Evolutionary conservation across 176 grass and related monocot genomes (phyloP).

Genomic region (Aegilops bicornis): DNA sequence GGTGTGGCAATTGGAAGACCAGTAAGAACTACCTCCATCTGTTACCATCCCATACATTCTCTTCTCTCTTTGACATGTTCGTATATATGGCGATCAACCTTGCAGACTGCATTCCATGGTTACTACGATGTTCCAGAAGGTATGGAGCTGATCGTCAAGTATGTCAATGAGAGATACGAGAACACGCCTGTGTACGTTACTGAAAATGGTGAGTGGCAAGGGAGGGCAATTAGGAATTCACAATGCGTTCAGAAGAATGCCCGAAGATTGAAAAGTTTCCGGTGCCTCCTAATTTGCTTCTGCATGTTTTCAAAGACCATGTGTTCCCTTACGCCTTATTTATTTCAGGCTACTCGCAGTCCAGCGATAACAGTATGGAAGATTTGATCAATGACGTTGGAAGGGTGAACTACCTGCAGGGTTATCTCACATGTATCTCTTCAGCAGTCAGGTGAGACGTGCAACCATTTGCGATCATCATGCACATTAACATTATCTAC

Average conservation of each 20-base stretch:
- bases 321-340: neutral
- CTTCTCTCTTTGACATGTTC: neutral
- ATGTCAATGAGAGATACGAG: neutral
- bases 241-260: neutral
- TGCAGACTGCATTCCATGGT: slow-evolving; percentile 33
- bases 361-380: neutral
- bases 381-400: slow-evolving; percentile 31
- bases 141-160: neutral
- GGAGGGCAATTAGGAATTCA: neutral
- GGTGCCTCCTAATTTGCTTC: neutral
- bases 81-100: neutral
- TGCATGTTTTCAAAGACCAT: neutral
- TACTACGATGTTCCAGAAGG: neutral
- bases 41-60: neutral
- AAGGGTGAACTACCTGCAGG: slow-evolving; percentile 41
- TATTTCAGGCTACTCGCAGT: slow-evolving; percentile 46
- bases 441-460: slow-evolving; percentile 47
- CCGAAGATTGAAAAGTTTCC: neutral
- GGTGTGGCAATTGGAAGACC: slow-evolving; percentile 40
- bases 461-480: neutral
- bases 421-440: slow-evolving; percentile 41
- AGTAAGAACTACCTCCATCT: slow-evolving; percentile 23
- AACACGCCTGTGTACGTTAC: neutral
- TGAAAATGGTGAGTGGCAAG: slow-evolving; percentile 32
- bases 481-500: neutral